Base-by-base conservation (phyloP, 2,329 filamentous ascomycete species). In the Venturiaceae sp. region DNA sequence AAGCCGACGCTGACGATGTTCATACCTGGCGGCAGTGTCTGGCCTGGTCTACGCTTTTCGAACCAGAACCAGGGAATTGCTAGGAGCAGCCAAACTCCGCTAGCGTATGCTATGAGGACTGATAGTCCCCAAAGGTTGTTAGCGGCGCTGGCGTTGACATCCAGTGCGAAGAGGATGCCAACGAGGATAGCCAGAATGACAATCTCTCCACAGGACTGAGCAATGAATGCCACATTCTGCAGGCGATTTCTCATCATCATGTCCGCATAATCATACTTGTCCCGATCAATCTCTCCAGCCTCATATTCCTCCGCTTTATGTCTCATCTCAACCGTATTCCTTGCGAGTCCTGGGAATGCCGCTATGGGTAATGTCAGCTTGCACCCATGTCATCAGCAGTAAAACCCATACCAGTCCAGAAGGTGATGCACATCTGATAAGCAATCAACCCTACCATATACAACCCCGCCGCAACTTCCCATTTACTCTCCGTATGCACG, bases 41-140 rank as follows among this genome's bases (percentile, higher is more conserved):
- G 80, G 0, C 85, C 85, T 0, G 85, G 83, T 1, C 85, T 75
- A 33, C 77, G 74, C 71, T 86, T 86, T 64, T 88, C 85, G 4
- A 84, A 64, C 2, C 84, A 56, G 64, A 88, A 87, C 85, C 85
- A 88, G 0, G 85, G 84, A 4, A 87, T 69, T 0, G 83, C 82
- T 26, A 86, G 74, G 0, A 83, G 69, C 7, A 87, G 67, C 85
- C 84, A 87, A 53, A 83, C 77, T 1, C 80, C 84, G 0, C 81
- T 83, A 1, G 79, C 81, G 63, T 86, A 86, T 0, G 84, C 83
- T 56, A 87, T 83, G 11, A 86, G 74, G 0, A 87, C 83, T 5
- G 78, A 83, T 2, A 86, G 66, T 0, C 83, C 85, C 80, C 82
- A 85, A 62, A 85, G 86, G 67, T 88, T 88, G 64, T 83, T 82